A percentile compares a stretch with the other conserved stretches of the same genome.
Conservation (phyloP, 2,329 filamentous ascomycete species). For the Alternaria conjuncta region DNA sequence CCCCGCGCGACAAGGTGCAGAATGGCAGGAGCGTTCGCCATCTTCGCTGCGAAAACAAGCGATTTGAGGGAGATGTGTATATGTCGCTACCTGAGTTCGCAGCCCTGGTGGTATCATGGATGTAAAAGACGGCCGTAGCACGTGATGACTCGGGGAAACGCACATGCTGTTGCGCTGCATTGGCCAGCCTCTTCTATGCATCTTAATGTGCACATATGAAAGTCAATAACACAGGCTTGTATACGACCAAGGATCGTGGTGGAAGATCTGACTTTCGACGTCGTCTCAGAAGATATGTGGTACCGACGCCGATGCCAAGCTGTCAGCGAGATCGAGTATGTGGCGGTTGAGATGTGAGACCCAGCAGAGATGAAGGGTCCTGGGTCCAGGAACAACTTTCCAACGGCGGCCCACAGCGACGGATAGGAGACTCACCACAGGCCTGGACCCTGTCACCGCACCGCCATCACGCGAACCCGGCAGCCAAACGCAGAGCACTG, state of each 20-base stretch:
- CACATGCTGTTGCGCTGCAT: not conserved
- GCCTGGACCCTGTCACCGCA: constrained; percentile 7
- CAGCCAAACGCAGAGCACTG: not conserved
- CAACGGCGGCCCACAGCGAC: constrained; percentile 5
- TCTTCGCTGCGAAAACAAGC: not conserved
- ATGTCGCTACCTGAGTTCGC: not conserved
- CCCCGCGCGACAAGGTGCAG: not conserved
- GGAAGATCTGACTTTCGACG: not conserved
- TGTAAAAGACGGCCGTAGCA: not conserved
- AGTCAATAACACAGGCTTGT: not conserved
- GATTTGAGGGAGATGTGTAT: not conserved
- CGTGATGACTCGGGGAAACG: not conserved
- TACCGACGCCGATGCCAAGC: not conserved
- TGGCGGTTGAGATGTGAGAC: not conserved
- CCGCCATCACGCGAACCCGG: constrained; percentile 3
- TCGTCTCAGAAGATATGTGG: not conserved
- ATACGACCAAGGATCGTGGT: not conserved
- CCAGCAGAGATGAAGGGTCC: constrained; percentile 7
- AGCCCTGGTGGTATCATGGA: not conserved
- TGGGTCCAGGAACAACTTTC: constrained; percentile 13
- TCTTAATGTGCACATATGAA: not conserved
- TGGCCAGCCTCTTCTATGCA: not conserved
- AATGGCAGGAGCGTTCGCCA: not conserved
- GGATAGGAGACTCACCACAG: not conserved
- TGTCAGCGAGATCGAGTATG: not conserved